These are phyloP conservation scores for Vaccinium vitisidaea DNA, from an alignment of 148 eudicot species.

Conservation along the genomic window DNA sequence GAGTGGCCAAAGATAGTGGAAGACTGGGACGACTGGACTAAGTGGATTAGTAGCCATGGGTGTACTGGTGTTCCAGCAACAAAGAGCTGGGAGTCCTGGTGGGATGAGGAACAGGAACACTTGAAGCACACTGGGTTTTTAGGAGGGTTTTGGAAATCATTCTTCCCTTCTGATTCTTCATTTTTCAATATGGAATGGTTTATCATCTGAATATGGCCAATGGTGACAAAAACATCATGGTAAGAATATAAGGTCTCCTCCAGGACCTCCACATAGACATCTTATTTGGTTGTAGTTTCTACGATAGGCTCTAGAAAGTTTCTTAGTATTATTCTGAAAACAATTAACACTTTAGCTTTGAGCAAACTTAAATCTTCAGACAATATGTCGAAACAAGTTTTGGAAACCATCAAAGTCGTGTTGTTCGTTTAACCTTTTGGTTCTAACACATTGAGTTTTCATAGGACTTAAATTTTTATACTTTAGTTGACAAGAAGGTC, in stretches of 20 bases:
- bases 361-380: neutral
- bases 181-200: slow-evolving; percentile 51
- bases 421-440: neutral
- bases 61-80: slow-evolving; percentile 26
- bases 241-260: neutral
- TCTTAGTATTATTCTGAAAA: neutral
- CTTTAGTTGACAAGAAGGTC: neutral
- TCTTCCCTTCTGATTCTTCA: slow-evolving; percentile 39
- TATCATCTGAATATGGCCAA: slow-evolving; percentile 42
- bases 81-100: slow-evolving; percentile 32
- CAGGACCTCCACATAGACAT: neutral
- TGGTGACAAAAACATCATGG: slow-evolving; percentile 15
- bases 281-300: neutral
- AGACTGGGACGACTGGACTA: slow-evolving; percentile 30
- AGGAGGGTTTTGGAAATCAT: slow-evolving; percentile 38
- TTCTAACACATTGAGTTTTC: neutral
- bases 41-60: slow-evolving; percentile 27
- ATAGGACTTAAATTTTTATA: neutral
- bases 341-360: neutral
- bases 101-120: slow-evolving; percentile 30
- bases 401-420: neutral
- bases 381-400: neutral
- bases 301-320: neutral
- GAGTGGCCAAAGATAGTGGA: slow-evolving; percentile 30
- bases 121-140: slow-evolving; percentile 28